A percentile compares a stretch with the other conserved stretches of the same genome.
phyloP scores from a whole-genome alignment of 495 filamentous ascomycete genomes.

The Aspergillus incahuasiensis region DNA sequence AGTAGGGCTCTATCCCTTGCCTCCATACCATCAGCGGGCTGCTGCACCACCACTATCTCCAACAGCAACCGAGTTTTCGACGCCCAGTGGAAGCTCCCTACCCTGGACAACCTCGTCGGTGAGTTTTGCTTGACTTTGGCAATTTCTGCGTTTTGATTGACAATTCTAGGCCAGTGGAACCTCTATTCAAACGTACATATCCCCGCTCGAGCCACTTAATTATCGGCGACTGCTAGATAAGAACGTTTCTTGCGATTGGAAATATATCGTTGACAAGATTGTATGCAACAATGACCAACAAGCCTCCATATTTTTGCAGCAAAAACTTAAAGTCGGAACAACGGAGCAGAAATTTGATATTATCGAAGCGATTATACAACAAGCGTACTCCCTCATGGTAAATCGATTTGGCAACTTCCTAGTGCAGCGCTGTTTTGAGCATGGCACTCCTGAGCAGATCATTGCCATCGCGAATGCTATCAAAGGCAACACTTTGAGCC shows the following conservation, averaged over 20 bases:
- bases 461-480: constrained; percentile 93
- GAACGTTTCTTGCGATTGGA: constrained; percentile 97
- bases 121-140: constrained; percentile 15
- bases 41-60: constrained; percentile 81
- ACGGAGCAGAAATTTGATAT: constrained; percentile 95
- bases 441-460: constrained; percentile 92
- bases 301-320: constrained; percentile 96
- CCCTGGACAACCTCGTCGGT: constrained; percentile 50
- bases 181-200: constrained; percentile 66
- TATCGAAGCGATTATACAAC: constrained; percentile 90
- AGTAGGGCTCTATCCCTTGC: constrained; percentile 48
- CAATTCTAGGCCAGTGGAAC: constrained; percentile 43
- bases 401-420: constrained; percentile 97
- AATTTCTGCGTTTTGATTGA: constrained; percentile 10
- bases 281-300: constrained; percentile 99
- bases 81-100: constrained; percentile 32
- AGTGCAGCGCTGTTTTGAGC: constrained; percentile 97
- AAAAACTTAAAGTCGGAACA: constrained; percentile 97
- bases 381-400: constrained; percentile 94
- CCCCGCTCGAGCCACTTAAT: constrained; percentile 90
- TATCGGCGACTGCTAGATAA: constrained; percentile 94
- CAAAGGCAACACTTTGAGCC: constrained; percentile 84
- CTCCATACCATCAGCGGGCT: constrained; percentile 62
- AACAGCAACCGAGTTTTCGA: constrained; percentile 75
- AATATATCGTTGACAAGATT: constrained; percentile 99